Conservation (phyloP, 2,329 filamentous ascomycete genomes). For the Cladosporium sp. region DNA sequence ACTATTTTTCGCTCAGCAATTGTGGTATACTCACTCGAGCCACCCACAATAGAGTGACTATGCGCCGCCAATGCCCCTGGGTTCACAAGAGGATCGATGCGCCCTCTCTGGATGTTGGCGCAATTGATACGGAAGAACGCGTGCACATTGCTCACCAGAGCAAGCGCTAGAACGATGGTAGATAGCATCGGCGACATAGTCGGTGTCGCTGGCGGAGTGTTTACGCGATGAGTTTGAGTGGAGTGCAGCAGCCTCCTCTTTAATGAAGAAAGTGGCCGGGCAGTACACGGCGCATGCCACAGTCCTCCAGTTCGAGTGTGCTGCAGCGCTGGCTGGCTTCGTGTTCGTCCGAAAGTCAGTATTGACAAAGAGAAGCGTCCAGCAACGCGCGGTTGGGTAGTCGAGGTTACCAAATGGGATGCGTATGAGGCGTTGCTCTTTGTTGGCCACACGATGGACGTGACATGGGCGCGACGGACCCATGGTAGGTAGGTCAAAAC, state of each 20-base stretch:
- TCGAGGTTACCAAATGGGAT: neutral
- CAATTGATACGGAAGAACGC: slow-evolving; percentile 41
- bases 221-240: neutral
- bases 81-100: slow-evolving; percentile 39
- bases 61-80: slow-evolving; percentile 36
- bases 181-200: slow-evolving; percentile 16
- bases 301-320: neutral
- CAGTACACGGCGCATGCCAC: slow-evolving; percentile 1
- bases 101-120: slow-evolving; percentile 36
- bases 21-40: slow-evolving; percentile 30
- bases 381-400: neutral
- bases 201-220: neutral
- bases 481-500: neutral
- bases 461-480: neutral
- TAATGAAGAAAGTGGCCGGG: neutral
- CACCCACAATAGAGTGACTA: slow-evolving; percentile 37
- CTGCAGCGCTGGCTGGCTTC: neutral
- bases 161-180: slow-evolving; percentile 6
- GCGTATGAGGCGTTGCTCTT: slow-evolving; percentile 3
- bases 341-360: neutral
- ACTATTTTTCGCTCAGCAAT: too few relatives aligned
- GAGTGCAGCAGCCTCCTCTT: neutral
- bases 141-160: slow-evolving; percentile 22
- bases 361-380: neutral
- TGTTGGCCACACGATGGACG: neutral